Percentiles rank a stretch among this genome's conserved stretches.
These are phyloP conservation scores for Ilyonectria destructans DNA, from an alignment of 2,329 filamentous ascomycete species.

Conservation along the genomic window DNA sequence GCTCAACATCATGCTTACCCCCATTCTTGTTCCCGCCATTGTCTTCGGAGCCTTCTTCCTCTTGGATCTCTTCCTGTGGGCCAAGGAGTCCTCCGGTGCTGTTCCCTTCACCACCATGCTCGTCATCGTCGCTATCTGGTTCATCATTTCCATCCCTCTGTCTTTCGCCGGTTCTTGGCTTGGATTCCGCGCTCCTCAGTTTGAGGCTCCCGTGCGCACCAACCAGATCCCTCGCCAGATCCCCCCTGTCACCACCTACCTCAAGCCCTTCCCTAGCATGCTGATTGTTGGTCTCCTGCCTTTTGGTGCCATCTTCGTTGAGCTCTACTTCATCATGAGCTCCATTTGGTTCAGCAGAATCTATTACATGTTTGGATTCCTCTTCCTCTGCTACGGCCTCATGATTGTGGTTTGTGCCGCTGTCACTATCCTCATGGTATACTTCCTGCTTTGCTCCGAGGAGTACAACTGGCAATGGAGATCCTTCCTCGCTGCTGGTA, in stretches of 20 bases:
- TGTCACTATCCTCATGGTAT: constrained; percentile 94
- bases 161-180: constrained; percentile 94
- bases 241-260: constrained; percentile 85
- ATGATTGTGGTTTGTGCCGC: constrained; percentile 97
- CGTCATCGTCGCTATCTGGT: constrained; percentile 94
- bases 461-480: constrained; percentile 99
- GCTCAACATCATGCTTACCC: constrained; percentile 90
- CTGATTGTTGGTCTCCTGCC: constrained; percentile 92
- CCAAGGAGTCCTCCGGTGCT: constrained; percentile 90
- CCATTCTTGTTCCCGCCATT: constrained; percentile 86
- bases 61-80: constrained; percentile 96
- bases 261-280: constrained; percentile 91
- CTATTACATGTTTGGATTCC: constrained; percentile 99
- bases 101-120: constrained; percentile 98
- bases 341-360: constrained; percentile 99
- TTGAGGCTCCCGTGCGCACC: constrained; percentile 89
- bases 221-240: constrained; percentile 99
- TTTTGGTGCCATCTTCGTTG: constrained; percentile 97
- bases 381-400: constrained; percentile 96
- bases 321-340: constrained; percentile 99
- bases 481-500: constrained; percentile 91
- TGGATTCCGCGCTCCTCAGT: constrained; percentile 82
- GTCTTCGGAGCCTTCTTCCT: constrained; percentile 94
- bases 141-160: constrained; percentile 93
- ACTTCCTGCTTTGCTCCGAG: constrained; percentile 95